Evolutionary conservation across 2,329 filamentous ascomycete species (phyloP), one percentile per base, ranked within the genome.

Genomic region (Exophiala spinifera): DNA sequence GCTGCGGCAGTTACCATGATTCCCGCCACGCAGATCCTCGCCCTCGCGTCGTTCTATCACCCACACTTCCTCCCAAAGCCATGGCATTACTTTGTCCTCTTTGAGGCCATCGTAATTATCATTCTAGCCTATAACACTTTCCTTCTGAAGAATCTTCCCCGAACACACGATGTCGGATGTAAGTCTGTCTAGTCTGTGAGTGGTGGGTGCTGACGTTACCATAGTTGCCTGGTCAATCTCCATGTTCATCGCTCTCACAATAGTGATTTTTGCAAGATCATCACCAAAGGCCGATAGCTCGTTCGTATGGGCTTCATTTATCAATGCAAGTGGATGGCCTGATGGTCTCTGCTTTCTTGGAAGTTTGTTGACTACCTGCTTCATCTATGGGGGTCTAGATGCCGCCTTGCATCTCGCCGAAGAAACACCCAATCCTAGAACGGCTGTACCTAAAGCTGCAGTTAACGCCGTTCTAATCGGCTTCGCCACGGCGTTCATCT

Each of bases 401-500:
- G 68, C 66, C 0, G 66, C 69, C 6, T 60, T 72, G 5, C 71
- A 74, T 57, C 60, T 74, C 33, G 69, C 70, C 1, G 71, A 73
- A 51, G 72, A 74, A 43, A 67, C 67, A 19, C 64, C 61, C 0
- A 53, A 67, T 36, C 60, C 71, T 2, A 61, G 63, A 4, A 63
- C 48, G 0, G 62, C 63, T 1, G 66, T 72, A 2, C 71, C 70
- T 0, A 61, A 60, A 25, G 69, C 69, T 10, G 58, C 73, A 7
- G 46, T 70, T 20, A 61, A 64, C 0, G 67, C 68, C 0, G 59
- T 73, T 0, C 50, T 60, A 1, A 65, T 72, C 13, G 69, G 69
- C 1, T 71, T 72, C 25, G 39, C 67, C 17, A 69, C 68, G 1
- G 63, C 53, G 1, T 61, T 61, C 21, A 23, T 57, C 10, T 61